A percentile compares a stretch with the other conserved stretches of the same genome.
These are phyloP conservation scores for Phytophthora kernoviae DNA, from an alignment of 352 stramenopile species.

Conservation along the genomic window DNA sequence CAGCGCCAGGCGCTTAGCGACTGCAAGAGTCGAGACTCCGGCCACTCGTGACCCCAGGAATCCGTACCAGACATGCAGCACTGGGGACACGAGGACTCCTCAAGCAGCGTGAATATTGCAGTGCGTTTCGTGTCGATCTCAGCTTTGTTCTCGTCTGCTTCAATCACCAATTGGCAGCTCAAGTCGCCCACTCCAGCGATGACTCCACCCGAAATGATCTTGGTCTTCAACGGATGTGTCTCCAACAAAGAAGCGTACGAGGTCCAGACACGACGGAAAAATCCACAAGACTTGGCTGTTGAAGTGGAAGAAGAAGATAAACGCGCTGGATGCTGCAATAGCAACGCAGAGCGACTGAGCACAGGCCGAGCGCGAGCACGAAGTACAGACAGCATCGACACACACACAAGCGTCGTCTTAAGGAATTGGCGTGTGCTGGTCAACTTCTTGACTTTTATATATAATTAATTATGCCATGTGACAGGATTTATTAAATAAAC, in stretches of 20 bases:
- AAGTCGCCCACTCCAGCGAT: slow-evolving; percentile 78
- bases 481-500: no score
- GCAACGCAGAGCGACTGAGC: slow-evolving; percentile 1
- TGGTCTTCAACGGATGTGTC: slow-evolving; percentile 63
- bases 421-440: no score
- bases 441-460: no score
- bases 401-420: no score
- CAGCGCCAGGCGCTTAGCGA: slow-evolving; percentile 72
- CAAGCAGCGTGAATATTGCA: slow-evolving; percentile 73
- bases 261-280: slow-evolving; percentile 47
- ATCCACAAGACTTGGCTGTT: slow-evolving; percentile 7
- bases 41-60: slow-evolving; percentile 52
- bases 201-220: slow-evolving; percentile 59
- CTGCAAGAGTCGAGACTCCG: slow-evolving; percentile 35
- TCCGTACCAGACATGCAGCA: slow-evolving; percentile 84
- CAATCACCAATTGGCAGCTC: slow-evolving; percentile 68
- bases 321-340: slow-evolving; percentile 4
- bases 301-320: slow-evolving; percentile 11
- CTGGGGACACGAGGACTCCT: slow-evolving; percentile 64
- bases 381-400: slow-evolving; percentile 40
- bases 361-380: slow-evolving; percentile 11
- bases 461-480: no score
- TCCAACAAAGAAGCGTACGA: slow-evolving; percentile 62
- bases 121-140: slow-evolving; percentile 53
- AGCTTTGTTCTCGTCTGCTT: slow-evolving; percentile 12